Conservation (phyloP, 352 stramenopile genomes). For the Phytophthora boehmeriae region DNA sequence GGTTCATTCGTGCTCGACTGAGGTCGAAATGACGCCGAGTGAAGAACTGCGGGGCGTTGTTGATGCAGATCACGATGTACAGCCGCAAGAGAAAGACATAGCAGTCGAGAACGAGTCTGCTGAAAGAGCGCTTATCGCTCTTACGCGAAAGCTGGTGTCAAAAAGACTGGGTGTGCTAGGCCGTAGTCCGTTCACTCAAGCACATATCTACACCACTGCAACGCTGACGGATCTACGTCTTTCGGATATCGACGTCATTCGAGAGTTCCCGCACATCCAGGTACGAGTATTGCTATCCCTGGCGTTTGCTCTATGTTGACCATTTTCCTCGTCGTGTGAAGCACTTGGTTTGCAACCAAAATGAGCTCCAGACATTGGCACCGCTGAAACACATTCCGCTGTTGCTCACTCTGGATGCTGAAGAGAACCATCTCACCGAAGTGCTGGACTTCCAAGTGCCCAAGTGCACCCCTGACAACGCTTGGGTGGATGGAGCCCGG, state of each 20-base stretch:
- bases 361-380: slow-evolving; percentile 51
- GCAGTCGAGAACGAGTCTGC: neutral
- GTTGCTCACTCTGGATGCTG: slow-evolving; percentile 62
- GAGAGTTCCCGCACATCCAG: slow-evolving; percentile 65
- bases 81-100: slow-evolving; percentile 1
- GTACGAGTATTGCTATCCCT: slow-evolving; percentile 19
- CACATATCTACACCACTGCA: slow-evolving; percentile 67
- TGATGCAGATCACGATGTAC: slow-evolving; percentile 2
- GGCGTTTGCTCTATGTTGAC: neutral
- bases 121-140: slow-evolving; percentile 13
- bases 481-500: slow-evolving; percentile 58
- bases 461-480: slow-evolving; percentile 51
- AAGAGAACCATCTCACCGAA: slow-evolving; percentile 62
- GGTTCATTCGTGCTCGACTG: slow-evolving; percentile 8
- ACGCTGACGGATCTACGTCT: slow-evolving; percentile 46
- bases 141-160: slow-evolving; percentile 42
- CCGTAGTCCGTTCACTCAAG: slow-evolving; percentile 67
- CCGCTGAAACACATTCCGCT: slow-evolving; percentile 54
- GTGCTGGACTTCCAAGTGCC: slow-evolving; percentile 72
- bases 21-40: slow-evolving; percentile 10
- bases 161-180: slow-evolving; percentile 54
- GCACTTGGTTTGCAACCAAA: slow-evolving; percentile 63
- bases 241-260: slow-evolving; percentile 44
- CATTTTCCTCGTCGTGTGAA: slow-evolving; percentile 21
- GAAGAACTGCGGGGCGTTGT: slow-evolving; percentile 4